Percentiles rank a stretch among this genome's conserved stretches.
Evolutionary conservation across 441 rosid genomes (phyloP).

Genomic region (Jatropha multifida): DNA sequence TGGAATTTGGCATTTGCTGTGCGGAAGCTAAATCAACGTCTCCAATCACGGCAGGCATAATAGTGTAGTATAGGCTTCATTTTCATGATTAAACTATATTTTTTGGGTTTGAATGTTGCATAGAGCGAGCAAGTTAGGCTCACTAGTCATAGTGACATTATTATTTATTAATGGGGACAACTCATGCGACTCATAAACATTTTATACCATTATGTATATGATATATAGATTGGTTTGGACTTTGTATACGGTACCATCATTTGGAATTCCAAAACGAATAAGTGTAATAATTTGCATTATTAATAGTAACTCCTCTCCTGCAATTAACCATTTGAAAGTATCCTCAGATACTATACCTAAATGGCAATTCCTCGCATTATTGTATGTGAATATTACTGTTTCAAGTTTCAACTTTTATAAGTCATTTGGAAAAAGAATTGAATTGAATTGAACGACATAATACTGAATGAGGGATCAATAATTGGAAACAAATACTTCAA

Average conservation of each 20-base stretch:
- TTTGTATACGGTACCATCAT: neutral
- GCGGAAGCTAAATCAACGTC: neutral
- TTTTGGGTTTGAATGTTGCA: neutral
- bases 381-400: no score
- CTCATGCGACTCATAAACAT: neutral
- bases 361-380: neutral
- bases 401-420: no score
- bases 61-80: no score
- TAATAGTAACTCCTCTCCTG: neutral
- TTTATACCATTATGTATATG: no score
- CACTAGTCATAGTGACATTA: neutral
- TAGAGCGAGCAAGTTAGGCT: neutral
- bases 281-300: neutral
- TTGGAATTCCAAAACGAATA: neutral
- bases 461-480: neutral
- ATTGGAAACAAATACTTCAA: neutral
- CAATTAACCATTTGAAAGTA: neutral
- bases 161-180: neutral
- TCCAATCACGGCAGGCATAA: conserved; percentile 1
- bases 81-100: no score
- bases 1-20: neutral
- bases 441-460: no score
- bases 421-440: neutral
- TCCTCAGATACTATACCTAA: neutral
- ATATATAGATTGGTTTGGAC: neutral